Conservation (phyloP, 2,329 filamentous ascomycete species). For the Paecilomyces variotii region DNA sequence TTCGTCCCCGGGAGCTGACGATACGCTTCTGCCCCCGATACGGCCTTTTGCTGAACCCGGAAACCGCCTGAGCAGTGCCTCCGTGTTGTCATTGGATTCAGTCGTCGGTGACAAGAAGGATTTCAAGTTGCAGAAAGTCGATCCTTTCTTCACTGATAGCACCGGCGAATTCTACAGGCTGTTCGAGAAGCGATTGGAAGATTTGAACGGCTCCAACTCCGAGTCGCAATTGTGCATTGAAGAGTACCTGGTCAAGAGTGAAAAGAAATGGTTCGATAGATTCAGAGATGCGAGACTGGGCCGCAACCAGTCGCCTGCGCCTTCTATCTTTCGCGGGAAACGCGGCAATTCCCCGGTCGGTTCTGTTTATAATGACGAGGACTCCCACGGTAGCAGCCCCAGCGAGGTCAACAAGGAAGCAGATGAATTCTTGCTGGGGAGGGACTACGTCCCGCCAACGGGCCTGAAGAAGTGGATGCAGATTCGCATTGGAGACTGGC, state of each 20-base stretch:
- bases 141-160: conserved; percentile 60
- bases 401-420: conserved; percentile 30
- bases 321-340: conserved; percentile 24
- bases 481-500: conserved; percentile 55
- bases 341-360: conserved; percentile 28
- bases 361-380: conserved; percentile 35
- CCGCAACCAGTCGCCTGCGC: conserved; percentile 35
- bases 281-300: conserved; percentile 54
- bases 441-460: conserved; percentile 49
- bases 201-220: conserved; percentile 50
- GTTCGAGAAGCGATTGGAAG: conserved; percentile 51
- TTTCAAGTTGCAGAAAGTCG: conserved; percentile 57
- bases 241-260: conserved; percentile 55
- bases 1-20: conserved; percentile 23
- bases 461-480: conserved; percentile 50
- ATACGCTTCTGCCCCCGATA: conserved; percentile 21
- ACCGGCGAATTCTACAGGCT: conserved; percentile 53
- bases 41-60: conserved; percentile 22
- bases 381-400: conserved; percentile 24
- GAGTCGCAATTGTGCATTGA: conserved; percentile 56
- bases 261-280: conserved; percentile 59
- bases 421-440: conserved; percentile 50
- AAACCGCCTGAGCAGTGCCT: conserved; percentile 33
- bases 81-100: conserved; percentile 47
- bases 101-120: conserved; percentile 55